Conservation (phyloP, 2,329 filamentous ascomycete genomes). For the Metarhizium sp. region DNA sequence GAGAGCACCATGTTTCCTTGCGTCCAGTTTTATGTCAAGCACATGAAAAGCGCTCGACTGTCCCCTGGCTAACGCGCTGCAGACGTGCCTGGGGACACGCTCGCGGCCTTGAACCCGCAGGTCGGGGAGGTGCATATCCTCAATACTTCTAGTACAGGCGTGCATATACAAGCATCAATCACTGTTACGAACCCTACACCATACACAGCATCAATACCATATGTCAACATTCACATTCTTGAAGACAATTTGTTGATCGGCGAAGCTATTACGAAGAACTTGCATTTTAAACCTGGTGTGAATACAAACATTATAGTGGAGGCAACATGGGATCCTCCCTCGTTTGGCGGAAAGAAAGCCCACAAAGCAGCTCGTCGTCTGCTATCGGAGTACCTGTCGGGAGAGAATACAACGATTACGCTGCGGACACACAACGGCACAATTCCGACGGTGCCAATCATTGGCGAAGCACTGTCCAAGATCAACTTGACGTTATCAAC, state of each 20-base stretch:
- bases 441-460: constrained; percentile 61
- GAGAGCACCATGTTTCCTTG: constrained; percentile 15
- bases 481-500: constrained; percentile 64
- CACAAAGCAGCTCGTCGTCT: constrained; percentile 58
- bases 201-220: constrained; percentile 77
- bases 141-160: constrained; percentile 60
- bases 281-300: constrained; percentile 56
- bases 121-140: constrained; percentile 64
- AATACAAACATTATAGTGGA: constrained; percentile 62
- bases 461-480: constrained; percentile 64
- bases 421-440: constrained; percentile 61
- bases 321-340: constrained; percentile 64
- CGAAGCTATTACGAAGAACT: constrained; percentile 57
- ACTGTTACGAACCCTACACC: constrained; percentile 87
- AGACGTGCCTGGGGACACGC: constrained; percentile 50
- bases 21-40: constrained; percentile 3
- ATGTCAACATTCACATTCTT: constrained; percentile 64
- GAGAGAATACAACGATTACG: constrained; percentile 73
- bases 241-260: constrained; percentile 68
- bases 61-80: constrained; percentile 23
- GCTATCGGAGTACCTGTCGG: constrained; percentile 79
- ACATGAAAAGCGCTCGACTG: constrained; percentile 12
- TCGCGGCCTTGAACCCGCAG: constrained; percentile 45
- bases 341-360: constrained; percentile 51
- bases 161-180: constrained; percentile 61